These are phyloP conservation scores for Triticum turgidum DNA, from an alignment of 176 grass and related monocot genomes.

Conservation along the genomic window DNA sequence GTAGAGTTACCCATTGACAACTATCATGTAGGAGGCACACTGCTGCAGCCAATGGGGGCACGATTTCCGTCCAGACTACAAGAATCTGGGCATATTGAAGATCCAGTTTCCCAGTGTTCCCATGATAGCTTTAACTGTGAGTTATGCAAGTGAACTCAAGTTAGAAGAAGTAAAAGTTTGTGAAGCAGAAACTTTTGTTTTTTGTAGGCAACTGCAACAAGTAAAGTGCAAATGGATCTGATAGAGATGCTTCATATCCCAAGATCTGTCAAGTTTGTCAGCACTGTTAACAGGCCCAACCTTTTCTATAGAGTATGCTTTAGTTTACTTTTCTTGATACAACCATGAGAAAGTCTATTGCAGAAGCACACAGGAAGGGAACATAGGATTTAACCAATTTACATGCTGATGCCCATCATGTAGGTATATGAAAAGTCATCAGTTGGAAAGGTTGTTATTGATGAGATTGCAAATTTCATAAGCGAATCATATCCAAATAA, in stretches of 20 bases:
- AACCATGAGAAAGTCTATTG: constrained; percentile 23
- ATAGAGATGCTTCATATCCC: constrained; percentile 96
- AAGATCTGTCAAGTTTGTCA: constrained; percentile 87
- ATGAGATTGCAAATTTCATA: constrained; percentile 88
- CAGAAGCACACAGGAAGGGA: neutral
- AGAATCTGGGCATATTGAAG: constrained; percentile 95
- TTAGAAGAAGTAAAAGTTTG: constrained; percentile 11
- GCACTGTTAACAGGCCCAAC: constrained; percentile 87
- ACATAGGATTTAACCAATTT: constrained; percentile 2
- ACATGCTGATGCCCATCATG: constrained; percentile 28
- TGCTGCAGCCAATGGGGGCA: constrained; percentile 99
- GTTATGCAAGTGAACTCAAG: constrained; percentile 38
- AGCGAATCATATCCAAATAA: constrained; percentile 73
- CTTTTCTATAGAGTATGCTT: constrained; percentile 82
- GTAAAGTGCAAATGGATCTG: constrained; percentile 86
- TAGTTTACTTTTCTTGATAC: constrained; percentile 7
- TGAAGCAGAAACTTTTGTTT: neutral
- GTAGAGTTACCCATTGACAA: constrained; percentile 3
- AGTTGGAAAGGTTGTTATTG: constrained; percentile 76
- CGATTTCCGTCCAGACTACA: constrained; percentile 97
- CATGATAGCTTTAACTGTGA: constrained; percentile 90
- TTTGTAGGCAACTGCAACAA: constrained; percentile 85
- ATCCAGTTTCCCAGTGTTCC: constrained; percentile 96
- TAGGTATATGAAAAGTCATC: constrained; percentile 88
- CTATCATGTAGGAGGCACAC: constrained; percentile 78